Evolutionary conservation across 2,329 filamentous ascomycete genomes (phyloP).

Genomic region (Colletotrichum sp.): DNA sequence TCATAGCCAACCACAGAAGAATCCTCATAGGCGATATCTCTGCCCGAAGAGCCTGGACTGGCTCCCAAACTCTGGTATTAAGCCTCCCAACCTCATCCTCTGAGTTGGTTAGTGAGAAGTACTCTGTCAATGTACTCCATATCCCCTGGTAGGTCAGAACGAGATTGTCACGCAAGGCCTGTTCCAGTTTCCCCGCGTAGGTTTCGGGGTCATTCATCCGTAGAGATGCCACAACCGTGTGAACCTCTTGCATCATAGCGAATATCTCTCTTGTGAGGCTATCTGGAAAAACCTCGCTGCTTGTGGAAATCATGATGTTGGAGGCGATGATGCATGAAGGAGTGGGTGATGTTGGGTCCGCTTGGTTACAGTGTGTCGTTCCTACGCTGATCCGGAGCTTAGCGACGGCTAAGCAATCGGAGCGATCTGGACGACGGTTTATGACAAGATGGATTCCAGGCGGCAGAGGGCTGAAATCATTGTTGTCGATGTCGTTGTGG

Average conservation of each 20-base stretch:
- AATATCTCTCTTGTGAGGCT: neutral
- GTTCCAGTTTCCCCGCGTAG: rapidly evolving
- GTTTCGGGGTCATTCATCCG: neutral
- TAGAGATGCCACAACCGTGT: neutral
- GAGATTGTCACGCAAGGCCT: neutral
- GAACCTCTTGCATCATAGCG: neutral
- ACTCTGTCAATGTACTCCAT: neutral
- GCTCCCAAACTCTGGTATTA: neutral
- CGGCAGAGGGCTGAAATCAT: neutral
- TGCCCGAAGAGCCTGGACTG: neutral
- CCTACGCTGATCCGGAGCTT: neutral
- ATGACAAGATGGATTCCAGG: neutral
- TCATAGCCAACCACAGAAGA: neutral
- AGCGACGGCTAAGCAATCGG: neutral
- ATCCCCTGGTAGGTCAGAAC: neutral
- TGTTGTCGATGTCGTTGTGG: too few species aligned
- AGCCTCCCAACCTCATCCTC: too few species aligned
- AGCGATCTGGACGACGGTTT: rapidly evolving
- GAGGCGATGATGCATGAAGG: neutral
- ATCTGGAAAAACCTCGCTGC: rapidly evolving
- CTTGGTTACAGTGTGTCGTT: neutral
- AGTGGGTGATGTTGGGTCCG: rapidly evolving
- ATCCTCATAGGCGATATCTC: neutral
- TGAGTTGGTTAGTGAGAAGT: too few species aligned
- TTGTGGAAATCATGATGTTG: neutral